These are phyloP conservation scores for Penicillium polonicum DNA, from an alignment of 2,329 filamentous ascomycete species.

Conservation along the genomic window DNA sequence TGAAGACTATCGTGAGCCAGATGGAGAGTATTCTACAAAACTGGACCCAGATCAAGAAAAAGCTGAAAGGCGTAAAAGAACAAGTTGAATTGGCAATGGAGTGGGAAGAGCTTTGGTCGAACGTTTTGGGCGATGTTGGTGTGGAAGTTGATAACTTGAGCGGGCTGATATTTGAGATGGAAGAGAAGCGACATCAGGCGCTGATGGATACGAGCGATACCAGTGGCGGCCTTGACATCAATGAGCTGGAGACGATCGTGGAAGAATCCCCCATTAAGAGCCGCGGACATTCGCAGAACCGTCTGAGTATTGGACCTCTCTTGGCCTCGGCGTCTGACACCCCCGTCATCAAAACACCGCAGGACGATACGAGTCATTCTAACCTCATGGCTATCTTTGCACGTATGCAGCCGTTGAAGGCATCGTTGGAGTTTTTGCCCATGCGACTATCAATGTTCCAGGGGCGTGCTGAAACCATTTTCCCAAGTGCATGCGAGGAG, in stretches of 20 bases:
- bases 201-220: conserved; percentile 62
- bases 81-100: conserved; percentile 98
- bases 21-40: conserved; percentile 85
- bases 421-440: conserved; percentile 90
- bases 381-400: conserved; percentile 88
- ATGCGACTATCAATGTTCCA: conserved; percentile 91
- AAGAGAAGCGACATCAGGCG: conserved; percentile 83
- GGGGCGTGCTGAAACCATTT: conserved; percentile 69
- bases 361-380: conserved; percentile 84
- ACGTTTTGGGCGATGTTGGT: conserved; percentile 87
- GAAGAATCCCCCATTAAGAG: conserved; percentile 72
- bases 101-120: conserved; percentile 97
- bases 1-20: conserved; percentile 74
- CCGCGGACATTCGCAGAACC: conserved; percentile 56
- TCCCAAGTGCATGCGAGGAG: conserved; percentile 89
- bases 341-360: conserved; percentile 50
- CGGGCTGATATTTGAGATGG: conserved; percentile 92
- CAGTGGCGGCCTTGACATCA: conserved; percentile 66
- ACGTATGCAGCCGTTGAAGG: conserved; percentile 88
- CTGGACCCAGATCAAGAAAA: conserved; percentile 78
- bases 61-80: conserved; percentile 74
- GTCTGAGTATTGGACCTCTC: conserved; percentile 64
- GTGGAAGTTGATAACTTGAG: conserved; percentile 79
- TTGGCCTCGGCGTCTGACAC: conserved; percentile 54
- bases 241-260: conserved; percentile 87